Evolutionary conservation across 345 rosid species (phyloP), one percentile per base, ranked within the genome.

Genomic region (Aquilaria malaccensis): DNA sequence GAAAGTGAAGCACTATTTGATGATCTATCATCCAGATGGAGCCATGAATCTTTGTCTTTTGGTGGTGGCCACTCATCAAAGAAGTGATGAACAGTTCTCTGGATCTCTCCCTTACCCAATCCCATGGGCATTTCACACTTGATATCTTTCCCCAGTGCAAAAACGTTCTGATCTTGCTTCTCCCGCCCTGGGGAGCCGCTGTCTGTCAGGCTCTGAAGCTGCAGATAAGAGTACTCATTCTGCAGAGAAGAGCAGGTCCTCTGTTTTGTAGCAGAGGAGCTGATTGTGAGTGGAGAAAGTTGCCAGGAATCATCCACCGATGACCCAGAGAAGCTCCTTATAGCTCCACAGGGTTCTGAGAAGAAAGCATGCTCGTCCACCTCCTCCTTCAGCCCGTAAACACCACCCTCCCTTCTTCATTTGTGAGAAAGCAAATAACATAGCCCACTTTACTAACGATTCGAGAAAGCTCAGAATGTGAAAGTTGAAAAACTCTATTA

Each of bases 51-150:
- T 69, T 76, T 80, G 13, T 69, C 72, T 67, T 83, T 76, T 14
- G 79, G 83, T 30, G 79, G 83, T 22, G 99, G 95, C 84, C 83
- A 83, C 69, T 90, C 99, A 58, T 94, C 99, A 59, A 94, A 84
- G 81, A 94, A 94, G 55, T 80, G 80, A 60, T 90, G 95, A 45
- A 90, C 76, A 29, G 81, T 94, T 78, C 83, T 87, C 63, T 84
- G 81, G 61, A 82, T 68, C 67, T 76, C 79, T 15, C 67, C 80
- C 62, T 72, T 79, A 31, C 75, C 84, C 60, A 58, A 14, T 74
- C 70, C 76, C 41, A 64, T 33, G 43, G 83, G 43, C 57, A 64
- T 63, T 65, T 69, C 80, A 56, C 63, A 66, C 3, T 66, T 74
- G 58, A 67, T 37, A 50, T 79, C 83, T 33, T 67, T 69, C 66